These are phyloP conservation scores for Friedmanniomyces endolithicus DNA, from an alignment of 495 filamentous ascomycete species.

Conservation along the genomic window DNA sequence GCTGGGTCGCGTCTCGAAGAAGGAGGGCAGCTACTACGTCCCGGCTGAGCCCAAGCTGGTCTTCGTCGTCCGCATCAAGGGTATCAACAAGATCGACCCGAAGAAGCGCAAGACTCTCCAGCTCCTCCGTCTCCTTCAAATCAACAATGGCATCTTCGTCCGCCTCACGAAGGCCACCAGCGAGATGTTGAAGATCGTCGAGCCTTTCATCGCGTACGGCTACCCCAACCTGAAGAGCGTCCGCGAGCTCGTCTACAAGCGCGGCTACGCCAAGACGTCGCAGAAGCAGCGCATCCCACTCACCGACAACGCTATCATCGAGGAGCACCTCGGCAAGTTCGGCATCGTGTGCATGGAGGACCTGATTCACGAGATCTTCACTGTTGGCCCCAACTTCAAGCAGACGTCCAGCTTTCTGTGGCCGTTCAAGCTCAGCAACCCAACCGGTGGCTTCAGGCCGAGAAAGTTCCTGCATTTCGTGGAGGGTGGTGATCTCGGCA, in stretches of 20 bases:
- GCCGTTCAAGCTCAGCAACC: slow-evolving; percentile 99
- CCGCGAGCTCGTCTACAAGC: slow-evolving; percentile 99
- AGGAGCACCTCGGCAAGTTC: slow-evolving; percentile 90
- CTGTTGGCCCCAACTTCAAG: slow-evolving; percentile 99
- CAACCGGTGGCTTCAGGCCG: slow-evolving; percentile 84
- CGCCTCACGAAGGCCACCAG: slow-evolving; percentile 93
- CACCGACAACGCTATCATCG: slow-evolving; percentile 95
- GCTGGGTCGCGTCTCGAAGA: slow-evolving; percentile 73
- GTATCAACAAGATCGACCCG: slow-evolving; percentile 99
- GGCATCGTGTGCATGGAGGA: slow-evolving; percentile 99
- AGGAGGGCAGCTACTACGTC: slow-evolving; percentile 87
- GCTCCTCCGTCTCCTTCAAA: slow-evolving; percentile 96
- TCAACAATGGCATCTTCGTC: slow-evolving; percentile 99
- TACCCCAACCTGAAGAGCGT: slow-evolving; percentile 98
- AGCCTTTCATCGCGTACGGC: slow-evolving; percentile 96
- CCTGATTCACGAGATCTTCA: slow-evolving; percentile 98
- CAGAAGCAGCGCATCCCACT: slow-evolving; percentile 91
- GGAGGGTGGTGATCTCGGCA: slow-evolving; percentile 95
- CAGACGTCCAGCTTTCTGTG: slow-evolving; percentile 99
- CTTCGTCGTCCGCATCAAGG: slow-evolving; percentile 99
- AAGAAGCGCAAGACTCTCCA: slow-evolving; percentile 99
- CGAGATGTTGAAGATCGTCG: slow-evolving; percentile 96
- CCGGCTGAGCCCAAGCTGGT: slow-evolving; percentile 88
- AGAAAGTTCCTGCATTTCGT: slow-evolving; percentile 99
- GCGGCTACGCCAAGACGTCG: slow-evolving; percentile 84